Base-by-base conservation (phyloP, 108 stramenopile genomes). In the Pelagomonas calceolata region DNA sequence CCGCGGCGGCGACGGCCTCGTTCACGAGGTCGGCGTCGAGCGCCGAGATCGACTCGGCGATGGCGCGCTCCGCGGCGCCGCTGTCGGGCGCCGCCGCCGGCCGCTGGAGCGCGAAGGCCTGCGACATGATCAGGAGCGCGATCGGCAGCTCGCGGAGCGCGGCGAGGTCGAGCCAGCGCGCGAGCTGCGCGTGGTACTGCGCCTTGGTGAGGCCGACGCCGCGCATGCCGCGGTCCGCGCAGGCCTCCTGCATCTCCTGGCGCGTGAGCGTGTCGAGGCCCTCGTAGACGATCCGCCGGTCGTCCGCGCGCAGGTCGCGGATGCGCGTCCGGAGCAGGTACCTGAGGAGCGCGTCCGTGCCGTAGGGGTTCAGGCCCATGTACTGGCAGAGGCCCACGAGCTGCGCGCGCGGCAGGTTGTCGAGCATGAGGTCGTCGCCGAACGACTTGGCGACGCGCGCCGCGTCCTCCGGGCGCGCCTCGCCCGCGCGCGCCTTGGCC, bases 241-340 rank as follows among this genome's bases (percentile, higher is more conserved):
- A 95, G 17, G 98, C 98, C 73, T 95, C 95, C 36, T 91, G 80
- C 0, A 99, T 81, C 81, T 99, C 98, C 91, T 94, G 91, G 76
- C 94, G 95, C 26, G 91, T 94, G 44, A 99, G 82, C 30, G 88
- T 90, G 39, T 93, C 88, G 65, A 97, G 92, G 14, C 98, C 98
- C 84, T 99, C 98, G 91, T 94, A 97, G 36, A 96, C 74, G 71
- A 99, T 97, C 32, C 93, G 88, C 76, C 94, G 92, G 74, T 99
- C 98, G 81, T 99, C 98, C 71, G 93, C 94, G 70, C 86, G 87
- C 36, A 95, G 74, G 29, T 71, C 72, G 66, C 91, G 70, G 68
- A 99, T 92, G 66, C 80, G 82, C 70, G 89, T 86, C n/a, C 98
- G 86, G 3, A 99, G 86, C 79, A 94, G 95, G 67, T 94, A 96